Base-by-base conservation (phyloP, 2,329 filamentous ascomycete genomes). In the Beauveria caledonica region DNA sequence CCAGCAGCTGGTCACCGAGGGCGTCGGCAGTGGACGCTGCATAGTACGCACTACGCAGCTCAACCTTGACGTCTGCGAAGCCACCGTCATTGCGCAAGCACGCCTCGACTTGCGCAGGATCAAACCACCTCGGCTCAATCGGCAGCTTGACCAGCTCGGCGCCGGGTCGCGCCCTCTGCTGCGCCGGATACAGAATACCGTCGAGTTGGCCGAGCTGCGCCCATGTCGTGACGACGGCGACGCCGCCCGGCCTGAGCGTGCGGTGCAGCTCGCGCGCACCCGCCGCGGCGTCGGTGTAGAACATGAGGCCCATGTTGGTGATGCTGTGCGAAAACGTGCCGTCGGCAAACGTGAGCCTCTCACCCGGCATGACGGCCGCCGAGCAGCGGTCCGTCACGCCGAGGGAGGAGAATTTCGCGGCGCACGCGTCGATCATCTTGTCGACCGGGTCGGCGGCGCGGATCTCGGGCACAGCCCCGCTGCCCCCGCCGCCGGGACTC, bases 301-400 rank as follows among this genome's bases (percentile, higher is more conserved):
- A 74, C 59, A 75, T 66, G 50, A 77, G 68, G 7, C 71, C 74
- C 36, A 77, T 71, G 64, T 73, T 76, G 5, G 71, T 76, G 58
- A 77, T 66, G 4, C 66, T 69, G 63, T 74, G 71, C 0, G 70
- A 71, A 65, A 77, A 77, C 25, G 64, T 66, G 4, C 66, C 63
- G 58, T 73, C 70, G 3, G 63, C 59, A 44, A 69, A 70, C 5
- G 36, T 19, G 19, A 70, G 63, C 1, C 58, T n/a, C 57, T 70
- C 68, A 36, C 66, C 69, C 1, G 60, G 49, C 65, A 67, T 68
- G 19, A 62, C 62, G 13, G 51, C 57, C 3, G 46, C 45, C n/a
- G 45, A 15, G 46, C 56, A 44, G 27, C 45, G 36, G 50, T 21
- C 4, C 61, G 52, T 27, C 15, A 67, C 55, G 29, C 62, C 61